Conservation (phyloP, 1,284 basidiomycete genomes). For the Gymnopus androsaceus region DNA sequence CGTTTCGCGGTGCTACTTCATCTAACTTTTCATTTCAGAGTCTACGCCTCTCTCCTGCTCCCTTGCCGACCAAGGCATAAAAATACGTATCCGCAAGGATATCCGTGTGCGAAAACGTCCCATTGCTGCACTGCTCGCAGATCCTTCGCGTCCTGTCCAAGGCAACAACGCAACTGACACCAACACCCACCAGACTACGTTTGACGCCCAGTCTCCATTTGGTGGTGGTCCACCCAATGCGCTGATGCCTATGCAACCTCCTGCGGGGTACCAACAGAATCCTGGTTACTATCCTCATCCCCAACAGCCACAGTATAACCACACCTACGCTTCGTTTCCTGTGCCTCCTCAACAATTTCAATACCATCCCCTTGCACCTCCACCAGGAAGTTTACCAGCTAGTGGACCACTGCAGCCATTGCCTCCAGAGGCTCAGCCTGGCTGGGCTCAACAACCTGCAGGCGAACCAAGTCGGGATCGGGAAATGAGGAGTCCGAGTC, state of each 20-base stretch:
- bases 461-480: not conserved
- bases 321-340: slow-evolving; percentile 7
- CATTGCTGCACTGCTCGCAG: slow-evolving; percentile 24
- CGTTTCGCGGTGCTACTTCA: not conserved
- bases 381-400: slow-evolving; percentile 13
- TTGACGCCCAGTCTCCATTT: not conserved
- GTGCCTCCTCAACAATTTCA: slow-evolving; percentile 2
- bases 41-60: slow-evolving; percentile 87
- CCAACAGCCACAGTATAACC: not conserved
- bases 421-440: slow-evolving; percentile 15
- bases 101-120: slow-evolving; percentile 77
- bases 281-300: not conserved
- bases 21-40: slow-evolving; percentile 46
- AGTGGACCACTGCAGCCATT: slow-evolving; percentile 16
- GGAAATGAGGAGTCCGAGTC: not conserved
- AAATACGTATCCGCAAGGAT: slow-evolving; percentile 89
- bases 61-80: slow-evolving; percentile 89
- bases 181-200: not conserved
- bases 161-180: not conserved
- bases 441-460: not conserved
- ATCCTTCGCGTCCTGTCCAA: not conserved
- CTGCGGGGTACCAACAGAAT: not conserved
- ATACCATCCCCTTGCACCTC: slow-evolving; percentile 12
- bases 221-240: not conserved
- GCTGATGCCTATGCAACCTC: not conserved